Percentiles rank a stretch among this genome's conserved stretches.
These are phyloP conservation scores for Lentinus tigrinus DNA, from an alignment of 768 basidiomycete species.

Conservation along the genomic window DNA sequence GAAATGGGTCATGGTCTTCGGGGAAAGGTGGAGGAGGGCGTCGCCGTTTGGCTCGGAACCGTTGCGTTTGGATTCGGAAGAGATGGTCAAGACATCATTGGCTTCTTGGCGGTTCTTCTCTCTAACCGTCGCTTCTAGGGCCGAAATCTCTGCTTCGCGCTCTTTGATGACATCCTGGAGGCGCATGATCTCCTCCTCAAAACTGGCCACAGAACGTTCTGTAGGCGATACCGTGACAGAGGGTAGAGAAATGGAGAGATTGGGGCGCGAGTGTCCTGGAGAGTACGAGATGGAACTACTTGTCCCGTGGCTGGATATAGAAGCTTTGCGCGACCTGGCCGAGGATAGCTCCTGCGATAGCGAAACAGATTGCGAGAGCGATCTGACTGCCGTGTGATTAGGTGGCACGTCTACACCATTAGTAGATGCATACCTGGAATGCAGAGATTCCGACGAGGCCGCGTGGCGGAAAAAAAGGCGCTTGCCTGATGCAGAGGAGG, in stretches of 20 bases:
- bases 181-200: conserved; percentile 95
- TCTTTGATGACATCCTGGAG: conserved; percentile 90
- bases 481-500: conserved; percentile 48
- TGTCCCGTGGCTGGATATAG: conserved; percentile 73
- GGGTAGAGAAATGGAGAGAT: conserved; percentile 57
- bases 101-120: conserved; percentile 29
- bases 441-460: conserved; percentile 84
- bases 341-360: conserved; percentile 96
- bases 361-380: conserved; percentile 91
- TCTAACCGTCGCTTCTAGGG: conserved; percentile 59
- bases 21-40: conserved; percentile 50
- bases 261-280: conserved; percentile 49
- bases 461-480: conserved; percentile 84
- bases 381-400: conserved; percentile 45
- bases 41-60: conserved; percentile 24
- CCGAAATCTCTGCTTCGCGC: conserved; percentile 85
- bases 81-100: background rate
- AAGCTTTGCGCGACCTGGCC: conserved; percentile 81
- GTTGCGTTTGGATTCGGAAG: background rate
- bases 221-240: conserved; percentile 36
- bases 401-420: conserved; percentile 15
- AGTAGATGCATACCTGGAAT: conserved; percentile 61
- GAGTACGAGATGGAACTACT: conserved; percentile 67
- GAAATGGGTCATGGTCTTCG: conserved; percentile 71
- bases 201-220: conserved; percentile 78